Percentiles rank a stretch among this genome's conserved stretches.
Evolutionary conservation across 148 eudicot species (phyloP).

Genomic region (Rhododendron griersonianum): DNA sequence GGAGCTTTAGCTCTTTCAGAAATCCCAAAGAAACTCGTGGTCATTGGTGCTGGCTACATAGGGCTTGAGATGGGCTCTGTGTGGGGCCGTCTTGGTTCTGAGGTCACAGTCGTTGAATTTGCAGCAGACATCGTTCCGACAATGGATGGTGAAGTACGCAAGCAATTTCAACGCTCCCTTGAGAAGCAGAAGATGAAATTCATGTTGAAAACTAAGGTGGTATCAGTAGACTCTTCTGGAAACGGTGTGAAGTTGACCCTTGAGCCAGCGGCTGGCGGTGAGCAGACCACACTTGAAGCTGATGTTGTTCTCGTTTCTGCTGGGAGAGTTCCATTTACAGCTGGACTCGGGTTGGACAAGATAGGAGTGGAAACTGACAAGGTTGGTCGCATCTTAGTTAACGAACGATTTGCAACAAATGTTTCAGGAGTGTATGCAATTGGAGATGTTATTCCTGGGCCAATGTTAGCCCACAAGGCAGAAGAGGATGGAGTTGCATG

Average conservation of each 20-base stretch:
- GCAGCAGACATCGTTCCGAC: slow-evolving; percentile 80
- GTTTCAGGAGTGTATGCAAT: slow-evolving; percentile 72
- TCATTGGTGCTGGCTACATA: slow-evolving; percentile 94
- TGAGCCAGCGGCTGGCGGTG: slow-evolving; percentile 92
- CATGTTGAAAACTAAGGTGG: slow-evolving; percentile 86
- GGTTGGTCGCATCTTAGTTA: slow-evolving; percentile 63
- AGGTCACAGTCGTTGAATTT: slow-evolving; percentile 89
- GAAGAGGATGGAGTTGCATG: slow-evolving; percentile 97
- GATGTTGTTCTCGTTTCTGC: slow-evolving; percentile 97
- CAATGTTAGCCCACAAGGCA: slow-evolving; percentile 98
- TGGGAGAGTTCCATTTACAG: slow-evolving; percentile 74
- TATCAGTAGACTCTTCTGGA: slow-evolving; percentile 65
- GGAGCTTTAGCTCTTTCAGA: slow-evolving; percentile 85
- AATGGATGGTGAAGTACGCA: slow-evolving; percentile 88
- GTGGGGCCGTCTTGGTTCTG: slow-evolving; percentile 96
- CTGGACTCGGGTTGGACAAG: slow-evolving; percentile 73
- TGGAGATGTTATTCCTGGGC: slow-evolving; percentile 95
- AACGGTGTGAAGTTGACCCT: slow-evolving; percentile 61
- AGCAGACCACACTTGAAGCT: slow-evolving; percentile 75
- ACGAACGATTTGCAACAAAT: slow-evolving; percentile 66
- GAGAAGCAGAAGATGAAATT: slow-evolving; percentile 98
- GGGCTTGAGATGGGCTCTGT: slow-evolving; percentile 99
- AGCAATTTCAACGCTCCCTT: slow-evolving; percentile 85
- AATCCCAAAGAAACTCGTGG: slow-evolving; percentile 80
- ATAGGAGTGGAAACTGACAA: slow-evolving; percentile 85